Evolutionary conservation across 2,329 filamentous ascomycete genomes (phyloP).

Genomic region (Epicoccum sorghinum): DNA sequence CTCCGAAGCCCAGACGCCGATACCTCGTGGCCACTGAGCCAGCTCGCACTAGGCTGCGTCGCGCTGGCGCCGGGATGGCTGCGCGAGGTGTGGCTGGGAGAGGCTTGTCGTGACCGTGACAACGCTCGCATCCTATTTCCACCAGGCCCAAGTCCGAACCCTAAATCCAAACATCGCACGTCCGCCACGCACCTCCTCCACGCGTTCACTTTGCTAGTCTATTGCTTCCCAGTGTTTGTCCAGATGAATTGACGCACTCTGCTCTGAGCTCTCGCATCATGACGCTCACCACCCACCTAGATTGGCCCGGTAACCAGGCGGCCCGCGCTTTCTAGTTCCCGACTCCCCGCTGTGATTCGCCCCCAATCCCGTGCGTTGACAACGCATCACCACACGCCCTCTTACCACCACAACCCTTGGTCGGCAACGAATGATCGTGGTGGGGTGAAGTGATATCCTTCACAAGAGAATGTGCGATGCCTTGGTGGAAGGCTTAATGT

Average conservation of each 20-base stretch:
- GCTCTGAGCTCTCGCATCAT: not conserved
- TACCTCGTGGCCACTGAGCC: constrained; percentile 3
- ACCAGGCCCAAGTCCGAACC: not conserved
- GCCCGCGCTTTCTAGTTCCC: not conserved
- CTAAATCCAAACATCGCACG: not conserved
- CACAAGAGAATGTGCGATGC: too few relatives aligned
- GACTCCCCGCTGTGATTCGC: not conserved
- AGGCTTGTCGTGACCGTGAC: not conserved
- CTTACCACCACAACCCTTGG: not conserved
- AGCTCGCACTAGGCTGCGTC: constrained; percentile 1
- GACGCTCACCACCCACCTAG: not conserved
- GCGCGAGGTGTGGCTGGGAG: constrained; percentile 13
- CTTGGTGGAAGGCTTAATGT: too few relatives aligned
- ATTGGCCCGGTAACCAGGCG: not conserved
- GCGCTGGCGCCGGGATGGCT: constrained; percentile 7
- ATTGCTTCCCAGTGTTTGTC: not conserved
- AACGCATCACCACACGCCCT: constrained; percentile 31
- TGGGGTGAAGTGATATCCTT: not conserved
- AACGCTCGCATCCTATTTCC: not conserved
- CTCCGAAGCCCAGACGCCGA: not conserved
- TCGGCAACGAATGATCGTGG: not conserved
- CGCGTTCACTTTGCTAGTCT: not conserved
- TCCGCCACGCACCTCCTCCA: not conserved
- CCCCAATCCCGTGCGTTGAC: constrained; percentile 21
- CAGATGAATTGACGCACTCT: not conserved